Evolutionary conservation across 1,284 basidiomycete species (phyloP).

Genomic region (Moesziomyces sp.): DNA sequence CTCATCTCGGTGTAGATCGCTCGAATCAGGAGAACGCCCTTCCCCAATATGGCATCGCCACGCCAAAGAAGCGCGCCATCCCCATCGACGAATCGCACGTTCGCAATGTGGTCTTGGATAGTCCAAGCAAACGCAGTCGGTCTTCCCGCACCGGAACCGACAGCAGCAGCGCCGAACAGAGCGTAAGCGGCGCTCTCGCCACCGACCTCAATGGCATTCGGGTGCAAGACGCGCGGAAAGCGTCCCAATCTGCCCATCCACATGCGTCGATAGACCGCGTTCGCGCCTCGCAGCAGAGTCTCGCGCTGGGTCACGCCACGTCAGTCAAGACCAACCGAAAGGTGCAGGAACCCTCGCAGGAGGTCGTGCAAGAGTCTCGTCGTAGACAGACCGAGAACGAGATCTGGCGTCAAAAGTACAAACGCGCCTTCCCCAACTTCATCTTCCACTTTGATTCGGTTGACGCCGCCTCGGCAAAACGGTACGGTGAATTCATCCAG

Average conservation of each 20-base stretch:
- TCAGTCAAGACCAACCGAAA: conserved; percentile 58
- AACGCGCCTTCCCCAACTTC: conserved; percentile 61
- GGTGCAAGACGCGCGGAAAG: conserved; percentile 30
- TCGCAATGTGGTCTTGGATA: conserved; percentile 54
- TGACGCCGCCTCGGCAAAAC: conserved; percentile 42
- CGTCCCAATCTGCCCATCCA: conserved; percentile 12
- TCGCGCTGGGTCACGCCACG: conserved; percentile 6
- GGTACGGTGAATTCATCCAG: conserved; percentile 44
- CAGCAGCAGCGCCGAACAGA: conserved; percentile 44
- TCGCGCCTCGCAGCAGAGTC: conserved; percentile 19
- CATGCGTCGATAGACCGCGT: conserved; percentile 6
- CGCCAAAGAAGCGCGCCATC: conserved; percentile 64
- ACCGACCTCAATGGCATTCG: conserved; percentile 42
- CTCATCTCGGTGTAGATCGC: conserved; percentile 40
- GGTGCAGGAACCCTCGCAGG: conserved; percentile 51
- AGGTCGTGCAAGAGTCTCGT: conserved; percentile 50
- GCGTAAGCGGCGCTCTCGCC: conserved; percentile 40
- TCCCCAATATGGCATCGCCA: conserved; percentile 24
- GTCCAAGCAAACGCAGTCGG: conserved; percentile 54
- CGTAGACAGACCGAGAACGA: conserved; percentile 44
- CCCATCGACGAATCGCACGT: conserved; percentile 62
- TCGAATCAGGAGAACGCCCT: conserved; percentile 43
- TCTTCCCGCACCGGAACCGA: conserved; percentile 51
- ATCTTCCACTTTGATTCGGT: conserved; percentile 65
- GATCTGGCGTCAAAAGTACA: conserved; percentile 57